A percentile compares a stretch with the other conserved stretches of the same genome.
phyloP scores from a whole-genome alignment of 768 basidiomycete genomes.

The Tephrocybe sp. region DNA sequence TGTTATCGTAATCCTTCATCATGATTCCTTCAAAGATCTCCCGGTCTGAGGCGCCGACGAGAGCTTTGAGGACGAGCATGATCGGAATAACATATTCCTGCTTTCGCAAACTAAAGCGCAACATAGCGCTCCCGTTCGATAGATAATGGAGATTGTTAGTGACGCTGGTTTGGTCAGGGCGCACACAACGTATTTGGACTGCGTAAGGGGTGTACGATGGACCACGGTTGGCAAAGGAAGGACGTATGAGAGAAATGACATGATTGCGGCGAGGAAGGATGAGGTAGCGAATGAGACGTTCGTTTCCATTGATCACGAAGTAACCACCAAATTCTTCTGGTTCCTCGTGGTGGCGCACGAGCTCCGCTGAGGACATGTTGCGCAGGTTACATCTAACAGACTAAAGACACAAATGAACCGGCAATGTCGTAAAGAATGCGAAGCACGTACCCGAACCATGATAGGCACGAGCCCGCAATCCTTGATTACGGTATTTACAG shows the following conservation, averaged over 20 bases:
- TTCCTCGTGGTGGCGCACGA: constrained; percentile 91
- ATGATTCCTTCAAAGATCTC: constrained; percentile 96
- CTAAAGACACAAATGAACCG: constrained; percentile 33
- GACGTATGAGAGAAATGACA: constrained; percentile 88
- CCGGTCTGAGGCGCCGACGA: constrained; percentile 87
- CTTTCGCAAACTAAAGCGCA: constrained; percentile 95
- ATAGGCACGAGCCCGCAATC: constrained; percentile 94
- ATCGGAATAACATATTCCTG: constrained; percentile 98
- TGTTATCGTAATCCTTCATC: constrained; percentile 96
- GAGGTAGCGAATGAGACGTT: constrained; percentile 96
- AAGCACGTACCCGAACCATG: constrained; percentile 87
- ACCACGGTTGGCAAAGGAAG: constrained; percentile 89
- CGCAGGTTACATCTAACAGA: constrained; percentile 93
- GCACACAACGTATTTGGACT: constrained; percentile 92
- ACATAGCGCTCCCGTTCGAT: constrained; percentile 92
- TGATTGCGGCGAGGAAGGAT: constrained; percentile 95
- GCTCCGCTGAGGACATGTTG: constrained; percentile 76
- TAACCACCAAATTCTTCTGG: constrained; percentile 99
- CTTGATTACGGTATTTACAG: constrained; percentile 64
- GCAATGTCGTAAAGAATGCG: background rate
- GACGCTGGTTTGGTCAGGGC: constrained; percentile 87
- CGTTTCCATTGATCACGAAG: constrained; percentile 98
- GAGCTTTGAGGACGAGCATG: constrained; percentile 93
- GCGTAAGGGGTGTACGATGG: constrained; percentile 93
- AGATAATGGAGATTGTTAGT: constrained; percentile 99